Evolutionary conservation across 345 rosid genomes (phyloP).

Genomic region (Physaria fendleri): DNA sequence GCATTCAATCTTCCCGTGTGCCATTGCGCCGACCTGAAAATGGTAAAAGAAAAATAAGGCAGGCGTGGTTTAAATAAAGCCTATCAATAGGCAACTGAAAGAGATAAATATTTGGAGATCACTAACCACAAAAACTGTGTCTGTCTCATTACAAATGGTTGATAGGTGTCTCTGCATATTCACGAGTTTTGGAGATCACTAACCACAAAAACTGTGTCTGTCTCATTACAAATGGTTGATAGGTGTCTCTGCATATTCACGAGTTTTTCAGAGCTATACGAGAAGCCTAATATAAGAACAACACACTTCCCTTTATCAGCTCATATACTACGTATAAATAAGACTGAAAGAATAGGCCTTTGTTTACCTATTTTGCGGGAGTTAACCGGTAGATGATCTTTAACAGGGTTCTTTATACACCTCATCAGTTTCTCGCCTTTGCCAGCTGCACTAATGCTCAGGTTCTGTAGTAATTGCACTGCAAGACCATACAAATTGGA

Average conservation of each 20-base stretch:
- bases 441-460: conserved; percentile 66
- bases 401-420: conserved; percentile 73
- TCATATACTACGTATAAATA: neutral
- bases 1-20: conserved; percentile 64
- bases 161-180: conserved; percentile 55
- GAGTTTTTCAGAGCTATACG: conserved; percentile 68
- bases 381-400: conserved; percentile 53
- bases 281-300: conserved; percentile 53
- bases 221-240: conserved; percentile 42
- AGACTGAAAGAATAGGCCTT: neutral
- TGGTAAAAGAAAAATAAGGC: neutral
- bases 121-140: conserved; percentile 89
- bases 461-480: conserved; percentile 87
- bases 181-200: conserved; percentile 44
- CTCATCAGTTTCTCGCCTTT: conserved; percentile 76
- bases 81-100: neutral
- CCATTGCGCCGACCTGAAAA: conserved; percentile 81
- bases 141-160: conserved; percentile 41
- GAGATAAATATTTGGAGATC: neutral
- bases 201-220: conserved; percentile 84
- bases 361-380: conserved; percentile 63
- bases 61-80: neutral
- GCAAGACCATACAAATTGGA: conserved; percentile 21
- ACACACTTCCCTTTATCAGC: neutral
- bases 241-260: conserved; percentile 58